phyloP scores from a whole-genome alignment of 306 rosid genomes.

The Gastrolobium villosum region DNA sequence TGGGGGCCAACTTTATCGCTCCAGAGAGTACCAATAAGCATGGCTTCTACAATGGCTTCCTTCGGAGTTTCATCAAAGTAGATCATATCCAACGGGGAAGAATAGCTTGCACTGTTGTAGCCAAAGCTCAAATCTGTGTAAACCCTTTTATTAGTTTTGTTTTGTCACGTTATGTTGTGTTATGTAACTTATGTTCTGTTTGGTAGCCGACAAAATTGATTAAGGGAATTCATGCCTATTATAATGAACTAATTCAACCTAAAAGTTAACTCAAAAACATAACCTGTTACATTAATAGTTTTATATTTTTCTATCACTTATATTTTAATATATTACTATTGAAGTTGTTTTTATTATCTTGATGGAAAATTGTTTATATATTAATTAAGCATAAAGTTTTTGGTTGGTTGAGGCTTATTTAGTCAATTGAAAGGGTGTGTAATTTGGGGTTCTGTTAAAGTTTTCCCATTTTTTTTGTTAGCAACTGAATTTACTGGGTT shows the following conservation, averaged over 20 bases:
- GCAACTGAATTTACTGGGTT: background rate
- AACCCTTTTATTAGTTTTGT: background rate
- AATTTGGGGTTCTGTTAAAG: constrained; percentile 2
- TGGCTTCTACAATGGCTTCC: background rate
- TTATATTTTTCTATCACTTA: too few relatives aligned
- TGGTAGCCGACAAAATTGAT: background rate
- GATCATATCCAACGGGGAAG: constrained; percentile 46
- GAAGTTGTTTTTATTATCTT: too few relatives aligned
- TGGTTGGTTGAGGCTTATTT: background rate
- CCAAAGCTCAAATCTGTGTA: constrained; percentile 47
- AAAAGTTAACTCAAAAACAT: too few relatives aligned
- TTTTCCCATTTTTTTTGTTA: background rate
- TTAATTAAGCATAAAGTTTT: background rate
- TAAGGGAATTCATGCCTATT: too few relatives aligned
- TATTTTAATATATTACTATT: too few relatives aligned
- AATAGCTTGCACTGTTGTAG: constrained; percentile 34
- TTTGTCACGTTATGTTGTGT: background rate
- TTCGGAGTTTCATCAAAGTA: constrained; percentile 43
- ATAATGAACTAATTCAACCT: too few relatives aligned
- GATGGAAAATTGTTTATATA: background rate
- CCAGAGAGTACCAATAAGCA: background rate
- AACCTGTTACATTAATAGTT: too few relatives aligned
- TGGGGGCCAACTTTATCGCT: too few relatives aligned
- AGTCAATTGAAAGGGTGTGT: background rate
- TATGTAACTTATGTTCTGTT: background rate